Evolutionary conservation across 1,284 basidiomycete genomes (phyloP).

Genomic region (Sanghuangporus weigelae): DNA sequence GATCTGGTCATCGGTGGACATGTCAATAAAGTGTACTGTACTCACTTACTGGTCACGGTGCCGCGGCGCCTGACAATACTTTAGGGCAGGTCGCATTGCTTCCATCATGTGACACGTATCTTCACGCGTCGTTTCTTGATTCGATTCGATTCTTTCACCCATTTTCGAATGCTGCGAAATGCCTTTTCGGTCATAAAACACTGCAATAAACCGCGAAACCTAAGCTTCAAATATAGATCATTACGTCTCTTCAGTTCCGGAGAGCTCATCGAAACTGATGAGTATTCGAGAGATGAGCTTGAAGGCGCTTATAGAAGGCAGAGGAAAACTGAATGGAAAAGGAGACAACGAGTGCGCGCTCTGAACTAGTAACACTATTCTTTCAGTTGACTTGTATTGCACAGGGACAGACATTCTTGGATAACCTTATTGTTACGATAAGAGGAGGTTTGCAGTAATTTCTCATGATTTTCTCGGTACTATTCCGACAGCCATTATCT

Average conservation of each 20-base stretch:
- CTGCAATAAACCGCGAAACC: background rate
- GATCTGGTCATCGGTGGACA: conserved; percentile 7
- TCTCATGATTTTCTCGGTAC: conserved; percentile 18
- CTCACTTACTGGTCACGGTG: background rate
- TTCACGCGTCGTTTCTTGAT: background rate
- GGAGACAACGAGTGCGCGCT: conserved; percentile 59
- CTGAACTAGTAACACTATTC: background rate
- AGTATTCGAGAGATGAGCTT: background rate
- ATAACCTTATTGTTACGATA: conserved; percentile 73
- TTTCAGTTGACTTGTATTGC: conserved; percentile 8
- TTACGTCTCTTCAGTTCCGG: background rate
- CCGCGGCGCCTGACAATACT: too few relatives aligned
- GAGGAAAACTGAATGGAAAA: conserved; percentile 69
- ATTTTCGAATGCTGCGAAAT: conserved; percentile 15
- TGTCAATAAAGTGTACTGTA: background rate
- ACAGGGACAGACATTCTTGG: conserved; percentile 77
- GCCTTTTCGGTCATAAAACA: background rate
- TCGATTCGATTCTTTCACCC: background rate
- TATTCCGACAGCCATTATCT: background rate
- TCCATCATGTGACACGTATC: background rate
- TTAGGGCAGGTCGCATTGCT: background rate
- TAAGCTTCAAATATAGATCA: background rate
- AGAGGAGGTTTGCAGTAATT: conserved; percentile 56
- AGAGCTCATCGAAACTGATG: background rate
- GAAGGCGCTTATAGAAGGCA: conserved; percentile 10